phyloP scores from a whole-genome alignment of 495 filamentous ascomycete species.

The Penicillium steckii region DNA sequence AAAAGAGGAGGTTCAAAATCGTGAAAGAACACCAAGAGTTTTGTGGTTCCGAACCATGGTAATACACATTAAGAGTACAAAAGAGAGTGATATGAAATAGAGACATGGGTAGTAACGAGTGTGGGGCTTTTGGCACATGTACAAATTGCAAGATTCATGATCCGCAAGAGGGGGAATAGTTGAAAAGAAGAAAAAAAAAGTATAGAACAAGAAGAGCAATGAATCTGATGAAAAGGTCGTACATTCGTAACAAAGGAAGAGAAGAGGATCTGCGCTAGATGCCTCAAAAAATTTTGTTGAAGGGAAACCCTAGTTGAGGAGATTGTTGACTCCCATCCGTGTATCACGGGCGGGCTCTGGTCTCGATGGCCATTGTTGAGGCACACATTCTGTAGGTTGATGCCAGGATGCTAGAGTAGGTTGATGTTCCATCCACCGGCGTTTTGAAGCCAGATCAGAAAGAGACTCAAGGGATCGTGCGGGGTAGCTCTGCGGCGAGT shows the following conservation, averaged over 20 bases:
- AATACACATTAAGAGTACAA: slow-evolving; percentile 43
- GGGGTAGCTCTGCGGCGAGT: slow-evolving; percentile 22
- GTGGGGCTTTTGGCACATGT: slow-evolving; percentile 30
- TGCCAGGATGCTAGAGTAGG: slow-evolving; percentile 31
- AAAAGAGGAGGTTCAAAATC: slow-evolving; percentile 13
- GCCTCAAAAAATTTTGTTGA: neutral
- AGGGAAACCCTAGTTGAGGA: slow-evolving; percentile 31
- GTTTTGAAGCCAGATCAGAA: slow-evolving; percentile 31
- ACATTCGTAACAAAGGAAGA: slow-evolving; percentile 16
- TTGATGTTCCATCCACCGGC: slow-evolving; percentile 35
- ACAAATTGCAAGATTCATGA: slow-evolving; percentile 23
- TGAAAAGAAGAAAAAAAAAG: slow-evolving; percentile 14
- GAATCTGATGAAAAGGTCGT: slow-evolving; percentile 17
- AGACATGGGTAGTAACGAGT: slow-evolving; percentile 22
- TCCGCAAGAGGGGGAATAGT: slow-evolving; percentile 19
- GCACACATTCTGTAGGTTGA: slow-evolving; percentile 18
- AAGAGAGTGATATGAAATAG: slow-evolving; percentile 24
- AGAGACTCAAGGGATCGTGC: slow-evolving; percentile 29
- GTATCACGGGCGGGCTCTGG: slow-evolving; percentile 37
- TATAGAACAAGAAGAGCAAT: slow-evolving; percentile 20
- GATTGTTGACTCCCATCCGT: slow-evolving; percentile 43
- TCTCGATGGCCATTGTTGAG: slow-evolving; percentile 24
- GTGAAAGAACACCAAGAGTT: slow-evolving; percentile 19
- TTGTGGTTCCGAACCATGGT: slow-evolving; percentile 27
- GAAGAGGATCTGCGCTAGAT: slow-evolving; percentile 1